Evolutionary conservation across 2,329 filamentous ascomycete species (phyloP).

Genomic region (Aspergillus tamarii): DNA sequence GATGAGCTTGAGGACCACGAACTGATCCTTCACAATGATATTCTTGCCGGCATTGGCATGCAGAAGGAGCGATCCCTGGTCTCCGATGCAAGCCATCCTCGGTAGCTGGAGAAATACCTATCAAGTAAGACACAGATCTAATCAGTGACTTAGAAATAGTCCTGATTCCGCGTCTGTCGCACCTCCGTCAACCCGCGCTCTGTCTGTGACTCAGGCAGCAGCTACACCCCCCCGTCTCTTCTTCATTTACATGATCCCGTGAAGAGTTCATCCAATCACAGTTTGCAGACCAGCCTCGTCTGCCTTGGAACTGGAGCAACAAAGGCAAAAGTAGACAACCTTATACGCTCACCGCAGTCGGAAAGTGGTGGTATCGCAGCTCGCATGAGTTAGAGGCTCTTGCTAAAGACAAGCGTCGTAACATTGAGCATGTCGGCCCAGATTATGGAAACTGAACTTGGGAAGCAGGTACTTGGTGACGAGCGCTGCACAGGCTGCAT

Average conservation of each 20-base stretch:
- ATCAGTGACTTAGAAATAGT: too few relatives aligned
- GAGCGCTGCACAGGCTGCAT: not conserved
- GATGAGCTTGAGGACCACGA: too few relatives aligned
- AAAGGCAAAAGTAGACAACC: not conserved
- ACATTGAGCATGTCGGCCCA: not conserved
- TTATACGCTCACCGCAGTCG: not conserved
- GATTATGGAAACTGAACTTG: not conserved
- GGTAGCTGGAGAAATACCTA: too few relatives aligned
- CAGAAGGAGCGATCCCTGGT: too few relatives aligned
- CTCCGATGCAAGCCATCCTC: too few relatives aligned
- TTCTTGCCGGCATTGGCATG: too few relatives aligned
- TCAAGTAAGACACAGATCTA: too few relatives aligned
- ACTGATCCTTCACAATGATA: too few relatives aligned
- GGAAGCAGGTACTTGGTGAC: not conserved
- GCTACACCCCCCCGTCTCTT: too few relatives aligned
- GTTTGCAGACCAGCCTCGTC: not conserved
- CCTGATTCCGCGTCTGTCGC: too few relatives aligned
- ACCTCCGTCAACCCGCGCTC: too few relatives aligned
- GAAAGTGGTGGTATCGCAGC: not conserved
- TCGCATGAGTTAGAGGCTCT: not conserved
- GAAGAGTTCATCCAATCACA: not conserved
- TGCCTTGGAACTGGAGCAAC: not conserved
- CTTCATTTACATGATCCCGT: not conserved
- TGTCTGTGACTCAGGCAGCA: too few relatives aligned
- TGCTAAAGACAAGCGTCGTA: not conserved